phyloP scores from a whole-genome alignment of 371 early-diverging fungal genomes.

The Rhizopus stolonifer region DNA sequence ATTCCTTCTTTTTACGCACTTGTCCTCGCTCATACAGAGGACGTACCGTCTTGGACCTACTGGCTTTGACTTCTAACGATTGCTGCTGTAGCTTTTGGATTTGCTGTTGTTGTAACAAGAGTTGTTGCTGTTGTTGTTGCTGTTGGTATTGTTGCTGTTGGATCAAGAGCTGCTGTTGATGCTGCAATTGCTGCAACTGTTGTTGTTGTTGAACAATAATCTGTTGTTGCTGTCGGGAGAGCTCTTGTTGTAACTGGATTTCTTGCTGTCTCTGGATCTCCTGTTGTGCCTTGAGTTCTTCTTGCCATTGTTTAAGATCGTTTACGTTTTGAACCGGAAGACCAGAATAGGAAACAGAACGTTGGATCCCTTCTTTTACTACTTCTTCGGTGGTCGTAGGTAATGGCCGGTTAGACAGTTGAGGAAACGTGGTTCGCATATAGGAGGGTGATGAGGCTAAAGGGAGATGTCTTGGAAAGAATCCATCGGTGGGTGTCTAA shows the following conservation, averaged over 20 bases:
- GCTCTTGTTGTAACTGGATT: conserved; percentile 8
- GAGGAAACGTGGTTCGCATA: neutral
- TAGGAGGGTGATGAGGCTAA: neutral
- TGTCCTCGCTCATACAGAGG: conserved; percentile 4
- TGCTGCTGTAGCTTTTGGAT: conserved; percentile 12
- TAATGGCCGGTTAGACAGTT: neutral
- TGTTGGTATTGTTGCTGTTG: conserved; percentile 12
- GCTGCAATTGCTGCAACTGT: neutral
- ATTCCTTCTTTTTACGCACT: neutral
- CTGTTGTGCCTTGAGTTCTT: conserved; percentile 3
- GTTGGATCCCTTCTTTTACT: neutral
- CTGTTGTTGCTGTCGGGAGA: conserved; percentile 5
- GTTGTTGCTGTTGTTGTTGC: neutral
- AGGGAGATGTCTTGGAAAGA: no score
- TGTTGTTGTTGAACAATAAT: conserved; percentile 1
- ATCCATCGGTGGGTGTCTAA: no score
- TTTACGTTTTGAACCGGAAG: neutral
- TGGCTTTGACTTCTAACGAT: neutral
- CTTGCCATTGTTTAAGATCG: neutral
- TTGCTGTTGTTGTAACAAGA: conserved; percentile 6
- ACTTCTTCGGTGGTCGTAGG: neutral
- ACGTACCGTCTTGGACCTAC: neutral
- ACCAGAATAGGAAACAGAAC: neutral
- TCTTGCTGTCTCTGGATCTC: conserved; percentile 10
- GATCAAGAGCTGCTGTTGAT: conserved; percentile 6